A percentile compares a stretch with the other conserved stretches of the same genome.
These are phyloP conservation scores for Coffea eugenioides DNA, from an alignment of 257 asterid genomes.

Conservation along the genomic window DNA sequence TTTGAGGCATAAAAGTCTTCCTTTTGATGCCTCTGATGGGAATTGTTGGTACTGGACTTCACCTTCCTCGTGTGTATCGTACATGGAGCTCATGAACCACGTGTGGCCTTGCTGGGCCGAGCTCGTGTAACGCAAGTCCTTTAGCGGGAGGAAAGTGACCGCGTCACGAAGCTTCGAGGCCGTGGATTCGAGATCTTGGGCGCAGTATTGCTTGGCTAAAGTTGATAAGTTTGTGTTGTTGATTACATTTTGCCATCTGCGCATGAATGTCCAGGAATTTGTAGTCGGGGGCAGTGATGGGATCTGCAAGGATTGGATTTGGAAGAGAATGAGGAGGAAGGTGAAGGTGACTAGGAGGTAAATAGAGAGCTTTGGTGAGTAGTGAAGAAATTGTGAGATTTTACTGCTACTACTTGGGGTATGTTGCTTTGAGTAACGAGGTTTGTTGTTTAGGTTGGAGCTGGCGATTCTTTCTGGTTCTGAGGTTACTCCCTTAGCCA, in stretches of 20 bases:
- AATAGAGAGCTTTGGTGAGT: slow-evolving; percentile 38
- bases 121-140: slow-evolving; percentile 54
- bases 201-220: background rate
- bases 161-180: slow-evolving; percentile 39
- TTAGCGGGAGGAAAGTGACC: slow-evolving; percentile 65
- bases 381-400: slow-evolving; percentile 14
- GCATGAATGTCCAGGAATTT: slow-evolving; percentile 33
- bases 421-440: slow-evolving; percentile 25
- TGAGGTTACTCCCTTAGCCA: slow-evolving; percentile 9
- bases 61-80: slow-evolving; percentile 54
- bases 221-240: slow-evolving; percentile 17
- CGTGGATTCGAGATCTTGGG: slow-evolving; percentile 28
- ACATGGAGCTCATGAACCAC: slow-evolving; percentile 81
- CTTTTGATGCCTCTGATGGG: slow-evolving; percentile 50
- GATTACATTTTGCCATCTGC: slow-evolving; percentile 36
- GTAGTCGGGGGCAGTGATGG: slow-evolving; percentile 14
- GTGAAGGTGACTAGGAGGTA: slow-evolving; percentile 38
- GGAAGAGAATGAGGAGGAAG: slow-evolving; percentile 40
- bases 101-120: slow-evolving; percentile 63
- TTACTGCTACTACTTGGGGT: slow-evolving; percentile 3
- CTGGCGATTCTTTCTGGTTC: slow-evolving; percentile 25
- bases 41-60: slow-evolving; percentile 55
- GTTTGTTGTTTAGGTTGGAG: slow-evolving; percentile 14
- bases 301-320: slow-evolving; percentile 47
- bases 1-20: slow-evolving; percentile 52